Base-by-base conservation (phyloP, 2,329 filamentous ascomycete species). In the Plectosphaerella cucumerina region DNA sequence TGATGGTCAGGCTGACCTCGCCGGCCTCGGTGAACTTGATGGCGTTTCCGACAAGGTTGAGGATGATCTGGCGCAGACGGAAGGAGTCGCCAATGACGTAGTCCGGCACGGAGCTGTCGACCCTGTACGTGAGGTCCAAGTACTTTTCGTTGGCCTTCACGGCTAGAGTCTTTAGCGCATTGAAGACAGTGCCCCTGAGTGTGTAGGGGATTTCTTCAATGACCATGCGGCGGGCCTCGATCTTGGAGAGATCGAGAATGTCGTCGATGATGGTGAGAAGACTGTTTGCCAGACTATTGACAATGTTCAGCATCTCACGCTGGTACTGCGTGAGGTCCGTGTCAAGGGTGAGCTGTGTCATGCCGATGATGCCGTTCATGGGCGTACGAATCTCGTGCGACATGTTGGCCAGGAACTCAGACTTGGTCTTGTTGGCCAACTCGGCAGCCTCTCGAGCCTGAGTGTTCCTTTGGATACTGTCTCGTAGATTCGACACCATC, bases 11-110 rank as follows among this genome's bases (percentile, higher is more conserved):
- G 68, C 92, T 95, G 61, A 99, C 94, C 68, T 96, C 91, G 55
- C 94, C 94, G 62, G 95, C 87, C 69, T 97, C 93, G 3, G 94
- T 97, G 69, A 99, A 99, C 67, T 99, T 99, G 77, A 99, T 97
- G 50, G 94, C 93, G 63, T 99, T 99, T 64, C 94, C 94, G 49
- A 97, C 93, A 51, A 99, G 76, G 70, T 99, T 99, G 51, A 97
- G 81, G 56, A 97, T 97, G 61, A 99, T 96, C 71, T 99, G 94
- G 56, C 93, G 85, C 51, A 97, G 75, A 70, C 94, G 87, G 86
- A 97, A 97, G 1, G 92, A 95, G 67, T 99, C 94, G 55, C 94
- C 94, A 56, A 97, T 86, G 39, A 97, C 91, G 66, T 96, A 92
- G 67, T 97, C 93, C 4, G 93, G 93, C 41, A 97, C 90, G 4